These are phyloP conservation scores for Xylaria longipes DNA, from an alignment of 495 filamentous ascomycete genomes.

Conservation along the genomic window DNA sequence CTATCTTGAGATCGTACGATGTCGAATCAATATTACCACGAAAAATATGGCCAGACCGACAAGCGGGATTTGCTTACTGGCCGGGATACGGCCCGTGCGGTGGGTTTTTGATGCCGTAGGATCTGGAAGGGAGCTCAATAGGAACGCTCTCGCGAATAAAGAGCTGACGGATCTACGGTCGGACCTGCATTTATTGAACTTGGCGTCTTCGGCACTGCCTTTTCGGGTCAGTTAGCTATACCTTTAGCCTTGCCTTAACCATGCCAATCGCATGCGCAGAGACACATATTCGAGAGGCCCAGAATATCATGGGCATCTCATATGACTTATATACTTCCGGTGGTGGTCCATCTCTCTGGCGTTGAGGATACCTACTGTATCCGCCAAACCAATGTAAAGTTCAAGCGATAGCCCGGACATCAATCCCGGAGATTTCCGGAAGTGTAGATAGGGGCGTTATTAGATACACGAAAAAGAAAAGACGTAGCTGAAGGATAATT, in stretches of 20 bases:
- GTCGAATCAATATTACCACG: neutral
- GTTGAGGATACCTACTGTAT: neutral
- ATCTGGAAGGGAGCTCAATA: neutral
- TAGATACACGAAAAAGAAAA: neutral
- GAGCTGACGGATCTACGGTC: neutral
- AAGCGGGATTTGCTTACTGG: neutral
- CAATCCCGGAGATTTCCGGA: neutral
- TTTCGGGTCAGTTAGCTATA: neutral
- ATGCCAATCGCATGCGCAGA: neutral
- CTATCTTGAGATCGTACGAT: neutral
- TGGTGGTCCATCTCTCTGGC: no score
- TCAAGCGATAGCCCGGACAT: neutral
- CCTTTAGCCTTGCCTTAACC: neutral
- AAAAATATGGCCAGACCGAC: neutral
- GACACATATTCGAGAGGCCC: neutral
- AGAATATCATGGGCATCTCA: neutral
- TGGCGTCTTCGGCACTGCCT: constrained; percentile 14
- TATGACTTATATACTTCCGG: neutral
- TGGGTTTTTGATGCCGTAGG: neutral
- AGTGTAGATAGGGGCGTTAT: neutral
- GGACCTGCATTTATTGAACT: constrained; percentile 7
- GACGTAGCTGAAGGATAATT: neutral
- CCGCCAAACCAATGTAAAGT: neutral
- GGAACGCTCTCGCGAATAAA: neutral
- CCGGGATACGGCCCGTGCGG: neutral